Conservation (phyloP, 805 yeast species). For the Scheffersomyces amazonensis region DNA sequence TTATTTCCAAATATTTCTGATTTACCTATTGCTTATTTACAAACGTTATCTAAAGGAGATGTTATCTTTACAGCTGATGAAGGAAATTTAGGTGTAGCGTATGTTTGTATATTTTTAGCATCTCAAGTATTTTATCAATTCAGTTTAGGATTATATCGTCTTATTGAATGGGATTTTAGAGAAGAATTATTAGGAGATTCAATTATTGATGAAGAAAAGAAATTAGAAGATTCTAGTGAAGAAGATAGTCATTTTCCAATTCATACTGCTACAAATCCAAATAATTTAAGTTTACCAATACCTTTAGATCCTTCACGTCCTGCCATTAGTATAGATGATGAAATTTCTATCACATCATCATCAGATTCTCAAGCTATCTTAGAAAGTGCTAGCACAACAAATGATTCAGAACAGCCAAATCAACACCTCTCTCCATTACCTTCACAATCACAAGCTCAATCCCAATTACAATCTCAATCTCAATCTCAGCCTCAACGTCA, state of each 20-base stretch:
- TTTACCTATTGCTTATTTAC: slow-evolving; percentile 80
- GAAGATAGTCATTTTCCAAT: not conserved
- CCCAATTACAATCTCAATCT: not conserved
- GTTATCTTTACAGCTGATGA: slow-evolving; percentile 52
- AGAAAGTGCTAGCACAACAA: not conserved
- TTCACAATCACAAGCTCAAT: not conserved
- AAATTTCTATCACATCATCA: not conserved
- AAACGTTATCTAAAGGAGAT: slow-evolving; percentile 64
- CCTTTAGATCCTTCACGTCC: not conserved
- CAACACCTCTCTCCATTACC: too few species aligned
- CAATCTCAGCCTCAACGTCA: slow-evolving; percentile 12
- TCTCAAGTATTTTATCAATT: slow-evolving; percentile 67
- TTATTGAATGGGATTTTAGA: slow-evolving; percentile 70
- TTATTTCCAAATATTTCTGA: slow-evolving; percentile 78
- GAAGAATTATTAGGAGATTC: slow-evolving; percentile 19
- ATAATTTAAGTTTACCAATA: not conserved
- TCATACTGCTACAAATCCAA: not conserved
- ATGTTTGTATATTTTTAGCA: slow-evolving; percentile 73
- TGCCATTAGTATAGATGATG: not conserved
- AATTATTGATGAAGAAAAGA: slow-evolving; percentile 11
- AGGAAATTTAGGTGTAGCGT: slow-evolving; percentile 78
- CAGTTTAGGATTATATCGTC: slow-evolving; percentile 70
- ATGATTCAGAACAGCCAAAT: not conserved
- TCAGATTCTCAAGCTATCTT: not conserved
- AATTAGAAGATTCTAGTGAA: not conserved